Evolutionary conservation across 2,329 filamentous ascomycete genomes (phyloP).

Genomic region (Alternaria postmessia): DNA sequence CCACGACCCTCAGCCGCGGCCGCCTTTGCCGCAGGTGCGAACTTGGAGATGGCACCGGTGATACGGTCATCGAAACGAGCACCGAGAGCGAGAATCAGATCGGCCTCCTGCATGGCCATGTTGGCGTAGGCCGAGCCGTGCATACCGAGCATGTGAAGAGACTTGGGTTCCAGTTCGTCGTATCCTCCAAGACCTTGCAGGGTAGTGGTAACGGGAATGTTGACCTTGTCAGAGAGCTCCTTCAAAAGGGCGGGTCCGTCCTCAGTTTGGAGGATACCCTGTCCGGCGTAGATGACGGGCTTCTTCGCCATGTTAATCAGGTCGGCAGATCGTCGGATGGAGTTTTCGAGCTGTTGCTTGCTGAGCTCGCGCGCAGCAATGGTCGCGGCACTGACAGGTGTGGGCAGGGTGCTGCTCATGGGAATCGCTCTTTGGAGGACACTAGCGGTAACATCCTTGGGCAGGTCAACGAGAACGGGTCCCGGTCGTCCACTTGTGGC

Average conservation of each 20-base stretch:
- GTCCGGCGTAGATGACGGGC: constrained; percentile 93
- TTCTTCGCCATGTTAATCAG: constrained; percentile 91
- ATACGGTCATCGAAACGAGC: constrained; percentile 97
- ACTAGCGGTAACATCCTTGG: constrained; percentile 93
- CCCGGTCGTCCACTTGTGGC: constrained; percentile 93
- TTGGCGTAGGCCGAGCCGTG: constrained; percentile 97
- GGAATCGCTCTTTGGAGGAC: constrained; percentile 86
- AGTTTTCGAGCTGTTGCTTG: constrained; percentile 74
- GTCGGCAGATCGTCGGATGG: constrained; percentile 78
- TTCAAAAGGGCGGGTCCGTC: constrained; percentile 82
- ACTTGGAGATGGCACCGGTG: constrained; percentile 80
- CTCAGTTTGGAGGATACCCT: constrained; percentile 82
- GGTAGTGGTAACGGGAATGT: constrained; percentile 94
- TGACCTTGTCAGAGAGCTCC: constrained; percentile 87
- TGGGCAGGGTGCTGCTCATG: constrained; percentile 74
- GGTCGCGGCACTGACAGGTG: constrained; percentile 85
- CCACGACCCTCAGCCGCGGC: constrained; percentile 86
- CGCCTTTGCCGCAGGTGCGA: constrained; percentile 85
- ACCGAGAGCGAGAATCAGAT: constrained; percentile 93
- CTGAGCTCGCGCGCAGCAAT: constrained; percentile 78
- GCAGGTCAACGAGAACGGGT: constrained; percentile 92
- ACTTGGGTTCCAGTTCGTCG: constrained; percentile 92
- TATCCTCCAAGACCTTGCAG: constrained; percentile 92
- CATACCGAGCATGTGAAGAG: constrained; percentile 98
- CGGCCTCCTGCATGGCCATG: constrained; percentile 96